Evolutionary conservation across 495 filamentous ascomycete genomes (phyloP), one percentile per base, ranked within the genome.

Genomic region (Haplographium delicatum): DNA sequence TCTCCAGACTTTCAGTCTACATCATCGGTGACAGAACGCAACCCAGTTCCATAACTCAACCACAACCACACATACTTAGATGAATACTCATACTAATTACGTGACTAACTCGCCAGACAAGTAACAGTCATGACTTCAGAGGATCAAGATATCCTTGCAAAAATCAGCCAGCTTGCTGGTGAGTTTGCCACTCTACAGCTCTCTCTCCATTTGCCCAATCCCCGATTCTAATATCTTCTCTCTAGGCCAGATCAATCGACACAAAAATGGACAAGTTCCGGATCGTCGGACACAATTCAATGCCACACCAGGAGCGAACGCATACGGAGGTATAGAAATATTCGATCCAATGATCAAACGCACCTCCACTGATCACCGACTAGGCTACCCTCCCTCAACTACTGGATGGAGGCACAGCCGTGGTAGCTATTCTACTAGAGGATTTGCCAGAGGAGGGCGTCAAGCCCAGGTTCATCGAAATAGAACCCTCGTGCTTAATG

Each of bases 231-330:
- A 27, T 8, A 56, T 47, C 59, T 56, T 19, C 56, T 51, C 56
- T 34, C 10, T 54, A 89, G 86, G 86, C 58, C 84, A 84, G 65
- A 94, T 95, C 66, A 89, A 91, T 66, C 83, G 83, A 40, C 84
- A 88, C 69, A 91, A 86, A 59, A 84, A 54, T 25, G 39, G 41
- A 15, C 53, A 57, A 39, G 27, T 16, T 31, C 6, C 44, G 23
- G 40, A 39, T 46, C 47, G 39, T 18, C 53, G 54, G 39, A 28
- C 49, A 20, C 38, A 37, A 19, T 40, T 18, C 13, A 20, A 5
- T 18, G 45, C 51, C 5, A 5, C 41, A 27, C 13, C 47, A 7
- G 33, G 43, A 16, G n/a, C 27, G 30, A 50, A 34, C n/a, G 26
- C 33, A 16, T 40, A 48, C 39, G 44, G 38, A 50, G 35, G 53